A percentile compares a stretch with the other conserved stretches of the same genome.
phyloP scores from a whole-genome alignment of 2,329 filamentous ascomycete species.

The Lecanosticta acicola region DNA sequence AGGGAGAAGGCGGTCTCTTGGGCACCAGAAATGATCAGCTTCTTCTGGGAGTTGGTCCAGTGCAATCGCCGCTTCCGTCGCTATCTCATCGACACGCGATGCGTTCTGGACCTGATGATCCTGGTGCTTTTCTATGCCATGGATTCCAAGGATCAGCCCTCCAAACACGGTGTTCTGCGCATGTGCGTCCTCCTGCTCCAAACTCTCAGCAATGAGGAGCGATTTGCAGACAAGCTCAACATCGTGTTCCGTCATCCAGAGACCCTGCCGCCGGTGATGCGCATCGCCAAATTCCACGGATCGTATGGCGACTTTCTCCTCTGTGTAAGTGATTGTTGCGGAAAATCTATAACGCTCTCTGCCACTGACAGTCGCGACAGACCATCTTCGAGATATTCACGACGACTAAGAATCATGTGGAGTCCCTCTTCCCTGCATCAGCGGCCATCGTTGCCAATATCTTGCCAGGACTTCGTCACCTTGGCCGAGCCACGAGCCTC shows the following conservation, averaged over 20 bases:
- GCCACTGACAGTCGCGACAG: slow-evolving; percentile 39
- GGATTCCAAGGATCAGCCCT: slow-evolving; percentile 76
- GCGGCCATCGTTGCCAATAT: slow-evolving; percentile 92
- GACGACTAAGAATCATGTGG: slow-evolving; percentile 80
- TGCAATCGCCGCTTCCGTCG: slow-evolving; percentile 96
- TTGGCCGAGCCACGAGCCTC: slow-evolving; percentile 68
- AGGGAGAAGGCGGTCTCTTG: slow-evolving; percentile 75
- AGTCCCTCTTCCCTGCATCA: slow-evolving; percentile 86
- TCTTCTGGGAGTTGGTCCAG: slow-evolving; percentile 95
- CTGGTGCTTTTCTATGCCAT: slow-evolving; percentile 88
- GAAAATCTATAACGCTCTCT: slow-evolving; percentile 24
- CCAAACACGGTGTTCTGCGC: slow-evolving; percentile 85
- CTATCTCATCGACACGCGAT: slow-evolving; percentile 93
- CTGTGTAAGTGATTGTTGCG: slow-evolving; percentile 59
- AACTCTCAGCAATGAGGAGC: slow-evolving; percentile 86
- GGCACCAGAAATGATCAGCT: slow-evolving; percentile 90
- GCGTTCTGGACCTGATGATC: slow-evolving; percentile 87
- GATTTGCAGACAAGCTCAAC: slow-evolving; percentile 85
- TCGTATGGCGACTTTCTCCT: slow-evolving; percentile 92
- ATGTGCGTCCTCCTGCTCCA: slow-evolving; percentile 98
- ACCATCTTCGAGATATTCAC: slow-evolving; percentile 91
- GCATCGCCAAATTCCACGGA: slow-evolving; percentile 77
- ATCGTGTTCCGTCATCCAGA: slow-evolving; percentile 84
- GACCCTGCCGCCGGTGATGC: slow-evolving; percentile 73
- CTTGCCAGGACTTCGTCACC: slow-evolving; percentile 71